phyloP scores from a whole-genome alignment of 768 basidiomycete genomes.

The Collybiopsis confluens region DNA sequence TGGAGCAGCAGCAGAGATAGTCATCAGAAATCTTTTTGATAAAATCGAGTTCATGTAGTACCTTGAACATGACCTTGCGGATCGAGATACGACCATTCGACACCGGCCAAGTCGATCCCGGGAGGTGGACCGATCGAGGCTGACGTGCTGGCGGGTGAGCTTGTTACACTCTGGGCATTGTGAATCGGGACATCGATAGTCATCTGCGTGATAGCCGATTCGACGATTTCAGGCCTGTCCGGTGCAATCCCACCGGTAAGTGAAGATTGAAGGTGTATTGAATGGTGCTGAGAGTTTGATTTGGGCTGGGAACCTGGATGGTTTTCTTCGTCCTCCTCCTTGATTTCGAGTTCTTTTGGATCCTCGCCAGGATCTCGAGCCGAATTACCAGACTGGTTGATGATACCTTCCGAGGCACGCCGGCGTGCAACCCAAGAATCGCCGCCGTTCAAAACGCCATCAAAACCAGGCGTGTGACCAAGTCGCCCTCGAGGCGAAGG shows the following conservation, averaged over 20 bases:
- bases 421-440: constrained; percentile 69
- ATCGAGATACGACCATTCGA: constrained; percentile 93
- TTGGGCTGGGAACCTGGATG: background rate
- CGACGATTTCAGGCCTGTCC: constrained; percentile 4
- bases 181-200: constrained; percentile 9
- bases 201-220: constrained; percentile 13
- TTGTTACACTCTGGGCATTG: constrained; percentile 14
- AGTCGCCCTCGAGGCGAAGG: constrained; percentile 68
- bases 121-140: constrained; percentile 35
- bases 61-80: constrained; percentile 92
- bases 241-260: background rate
- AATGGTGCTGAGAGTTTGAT: background rate
- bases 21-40: background rate
- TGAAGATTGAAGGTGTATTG: background rate
- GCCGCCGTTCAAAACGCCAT: constrained; percentile 64
- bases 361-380: constrained; percentile 38
- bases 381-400: constrained; percentile 35
- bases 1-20: constrained; percentile 31
- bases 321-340: constrained; percentile 55
- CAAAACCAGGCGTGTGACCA: constrained; percentile 57
- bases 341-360: constrained; percentile 43
- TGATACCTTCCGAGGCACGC: constrained; percentile 54
- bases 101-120: constrained; percentile 49
- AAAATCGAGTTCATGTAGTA: constrained; percentile 24
- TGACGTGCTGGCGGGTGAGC: constrained; percentile 10